Percentiles rank a stretch among this genome's conserved stretches.
These are phyloP conservation scores for Phytophthora sp. DNA, from an alignment of 352 stramenopile genomes.

Conservation along the genomic window DNA sequence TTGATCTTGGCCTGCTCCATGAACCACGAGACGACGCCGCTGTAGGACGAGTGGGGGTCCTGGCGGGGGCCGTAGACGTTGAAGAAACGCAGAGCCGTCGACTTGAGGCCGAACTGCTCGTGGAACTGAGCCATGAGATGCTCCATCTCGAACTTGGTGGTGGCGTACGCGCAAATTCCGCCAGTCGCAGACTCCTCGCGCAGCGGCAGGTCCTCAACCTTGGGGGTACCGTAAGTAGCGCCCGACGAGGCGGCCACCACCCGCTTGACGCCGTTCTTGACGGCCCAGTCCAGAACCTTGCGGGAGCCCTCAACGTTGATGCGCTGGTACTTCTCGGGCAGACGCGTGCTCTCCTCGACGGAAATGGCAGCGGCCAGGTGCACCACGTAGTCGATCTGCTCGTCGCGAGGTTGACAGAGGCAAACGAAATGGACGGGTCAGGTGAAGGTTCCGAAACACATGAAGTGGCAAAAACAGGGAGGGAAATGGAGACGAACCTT, in stretches of 20 bases:
- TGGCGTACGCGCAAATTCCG: conserved; percentile 81
- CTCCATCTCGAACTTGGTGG: conserved; percentile 87
- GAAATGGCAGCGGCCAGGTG: conserved; percentile 83
- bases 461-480: conserved; percentile 21
- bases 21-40: conserved; percentile 81
- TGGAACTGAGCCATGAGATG: conserved; percentile 74
- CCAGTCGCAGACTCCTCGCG: conserved; percentile 70
- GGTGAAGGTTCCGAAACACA: conserved; percentile 16
- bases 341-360: conserved; percentile 79
- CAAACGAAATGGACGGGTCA: conserved; percentile 16
- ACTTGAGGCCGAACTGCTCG: conserved; percentile 66
- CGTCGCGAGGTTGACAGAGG: not conserved
- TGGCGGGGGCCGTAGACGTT: conserved; percentile 85
- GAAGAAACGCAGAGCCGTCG: conserved; percentile 80
- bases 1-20: conserved; percentile 87
- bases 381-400: conserved; percentile 82
- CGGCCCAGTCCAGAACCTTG: conserved; percentile 78
- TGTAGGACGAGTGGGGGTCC: conserved; percentile 83
- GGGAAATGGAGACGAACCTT: conserved; percentile 41
- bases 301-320: conserved; percentile 82
- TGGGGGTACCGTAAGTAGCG: conserved; percentile 70
- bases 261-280: conserved; percentile 75
- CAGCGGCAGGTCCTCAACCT: conserved; percentile 66
- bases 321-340: conserved; percentile 84
- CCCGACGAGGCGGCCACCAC: conserved; percentile 79